Conservation (phyloP, 2,329 filamentous ascomycete genomes). For the Davidsoniella australis region DNA sequence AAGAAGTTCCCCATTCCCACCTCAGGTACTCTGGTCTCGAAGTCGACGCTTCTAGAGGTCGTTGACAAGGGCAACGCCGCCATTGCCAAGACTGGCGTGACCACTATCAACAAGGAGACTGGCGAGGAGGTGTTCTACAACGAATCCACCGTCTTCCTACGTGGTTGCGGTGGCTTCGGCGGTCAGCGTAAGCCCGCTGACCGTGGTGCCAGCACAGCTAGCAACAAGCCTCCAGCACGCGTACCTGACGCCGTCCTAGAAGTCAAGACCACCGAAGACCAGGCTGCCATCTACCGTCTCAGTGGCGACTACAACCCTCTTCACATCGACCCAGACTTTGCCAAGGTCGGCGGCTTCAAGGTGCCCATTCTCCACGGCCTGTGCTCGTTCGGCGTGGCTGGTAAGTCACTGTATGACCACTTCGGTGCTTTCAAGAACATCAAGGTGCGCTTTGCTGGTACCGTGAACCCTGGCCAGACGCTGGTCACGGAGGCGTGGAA, state of each 20-base stretch:
- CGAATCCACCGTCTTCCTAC: constrained; percentile 82
- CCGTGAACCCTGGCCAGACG: constrained; percentile 76
- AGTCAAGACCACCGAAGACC: constrained; percentile 72
- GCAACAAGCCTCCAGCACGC: constrained; percentile 62
- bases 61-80: constrained; percentile 89
- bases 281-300: constrained; percentile 83
- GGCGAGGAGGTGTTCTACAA: constrained; percentile 95
- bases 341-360: constrained; percentile 90
- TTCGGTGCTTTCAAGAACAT: constrained; percentile 78
- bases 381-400: constrained; percentile 81
- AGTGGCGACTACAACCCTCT: constrained; percentile 93
- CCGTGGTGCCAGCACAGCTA: constrained; percentile 61
- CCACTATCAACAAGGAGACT: constrained; percentile 68
- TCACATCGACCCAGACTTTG: constrained; percentile 87
- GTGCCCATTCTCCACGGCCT: constrained; percentile 91
- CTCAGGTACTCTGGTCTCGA: constrained; percentile 55
- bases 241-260: constrained; percentile 68
- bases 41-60: constrained; percentile 74
- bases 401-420: constrained; percentile 73
- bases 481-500: constrained; percentile 90
- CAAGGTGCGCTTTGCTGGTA: constrained; percentile 80
- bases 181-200: constrained; percentile 62
- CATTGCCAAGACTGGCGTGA: constrained; percentile 61
- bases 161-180: constrained; percentile 79
- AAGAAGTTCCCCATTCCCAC: constrained; percentile 85